Evolutionary conservation across 495 filamentous ascomycete genomes (phyloP), one percentile per base, ranked within the genome.

Genomic region (Neurospora africana): DNA sequence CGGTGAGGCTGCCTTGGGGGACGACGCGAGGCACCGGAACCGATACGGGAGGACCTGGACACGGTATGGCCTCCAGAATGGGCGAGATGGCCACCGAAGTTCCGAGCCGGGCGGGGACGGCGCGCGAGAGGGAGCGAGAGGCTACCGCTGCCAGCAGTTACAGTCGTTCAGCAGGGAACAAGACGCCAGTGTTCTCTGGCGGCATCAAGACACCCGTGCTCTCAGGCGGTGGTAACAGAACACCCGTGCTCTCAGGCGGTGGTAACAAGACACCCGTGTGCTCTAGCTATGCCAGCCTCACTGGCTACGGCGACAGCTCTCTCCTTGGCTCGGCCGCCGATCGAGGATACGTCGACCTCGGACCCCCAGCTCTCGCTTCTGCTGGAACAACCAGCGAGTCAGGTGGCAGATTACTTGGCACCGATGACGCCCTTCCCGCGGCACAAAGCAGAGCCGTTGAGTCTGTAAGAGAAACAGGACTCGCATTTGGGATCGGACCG

Each of bases 401-500:
- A 35, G 53, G 27, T 65, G 53, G 53, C 30, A 65, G 53, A 7
- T 15, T 35, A 39, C 72, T 21, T 69, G 69, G 72, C 72, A 10
- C 19, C 17, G 35, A 73, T 27, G 27, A 70, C 13, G 53, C 53
- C 2, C 72, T 78, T 8, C 68, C 73, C 67, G 83, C 83, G 33
- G 80, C 85, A 40, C 85, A 88, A 78, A 88, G 86, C 73, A 81
- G 80, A 68, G 86, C 86, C 1, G 86, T 89, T 0, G 86, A 87
- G 70, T 84, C 79, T 35, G 86, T 84, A 19, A 72, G 86, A 11
- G 85, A 86, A 72, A 65, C 53, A 3, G 53, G 53, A 0, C 13
- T 65, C 6, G 53, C 53, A 9, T 65, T 65, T 19, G 53, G 53
- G 2, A 35, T 65, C 15, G 53, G 53, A 33, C 53, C 53, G 27